Conservation (phyloP, 2,329 filamentous ascomycete species). For the Aureobasidium subglaciale region DNA sequence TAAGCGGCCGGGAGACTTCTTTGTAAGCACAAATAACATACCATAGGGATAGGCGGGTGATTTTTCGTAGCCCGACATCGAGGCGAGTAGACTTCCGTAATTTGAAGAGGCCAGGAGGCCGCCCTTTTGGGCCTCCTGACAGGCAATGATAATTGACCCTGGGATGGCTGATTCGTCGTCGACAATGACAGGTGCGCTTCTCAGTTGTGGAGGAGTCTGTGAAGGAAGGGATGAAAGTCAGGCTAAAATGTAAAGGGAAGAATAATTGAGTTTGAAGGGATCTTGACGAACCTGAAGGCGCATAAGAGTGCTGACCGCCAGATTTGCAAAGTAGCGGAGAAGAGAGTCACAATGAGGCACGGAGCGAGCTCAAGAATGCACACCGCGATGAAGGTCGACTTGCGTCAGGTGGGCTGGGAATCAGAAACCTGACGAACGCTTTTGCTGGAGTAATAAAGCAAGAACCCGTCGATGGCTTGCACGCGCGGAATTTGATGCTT, state of each 20-base stretch:
- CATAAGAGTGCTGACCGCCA: constrained; percentile 28
- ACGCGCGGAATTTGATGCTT: constrained; percentile 1
- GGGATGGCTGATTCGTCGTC: constrained; percentile 31
- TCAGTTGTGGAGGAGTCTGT: constrained; percentile 14
- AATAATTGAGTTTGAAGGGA: constrained; percentile 8
- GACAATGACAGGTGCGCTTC: constrained; percentile 24
- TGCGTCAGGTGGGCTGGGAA: constrained; percentile 15
- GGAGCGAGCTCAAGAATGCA: constrained; percentile 23
- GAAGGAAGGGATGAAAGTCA: constrained; percentile 2
- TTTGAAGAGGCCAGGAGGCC: constrained; percentile 47
- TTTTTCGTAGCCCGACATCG: constrained; percentile 80
- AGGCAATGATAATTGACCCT: constrained; percentile 25
- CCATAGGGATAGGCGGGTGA: constrained; percentile 63
- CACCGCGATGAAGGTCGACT: constrained; percentile 24
- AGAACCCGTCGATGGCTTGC: constrained; percentile 25
- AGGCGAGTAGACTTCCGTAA: constrained; percentile 43
- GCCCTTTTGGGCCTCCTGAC: constrained; percentile 37
- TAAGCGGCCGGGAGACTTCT: background rate
- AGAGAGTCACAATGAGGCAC: constrained; percentile 9
- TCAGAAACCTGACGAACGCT: constrained; percentile 18
- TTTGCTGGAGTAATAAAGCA: constrained; percentile 23
- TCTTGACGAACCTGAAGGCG: constrained; percentile 28
- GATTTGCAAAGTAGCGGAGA: constrained; percentile 22
- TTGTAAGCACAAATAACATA: constrained; percentile 44
- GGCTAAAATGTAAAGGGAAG: constrained; percentile 16